phyloP scores from a whole-genome alignment of 164 flowering plant genomes.

The Aristolochia californica region DNA sequence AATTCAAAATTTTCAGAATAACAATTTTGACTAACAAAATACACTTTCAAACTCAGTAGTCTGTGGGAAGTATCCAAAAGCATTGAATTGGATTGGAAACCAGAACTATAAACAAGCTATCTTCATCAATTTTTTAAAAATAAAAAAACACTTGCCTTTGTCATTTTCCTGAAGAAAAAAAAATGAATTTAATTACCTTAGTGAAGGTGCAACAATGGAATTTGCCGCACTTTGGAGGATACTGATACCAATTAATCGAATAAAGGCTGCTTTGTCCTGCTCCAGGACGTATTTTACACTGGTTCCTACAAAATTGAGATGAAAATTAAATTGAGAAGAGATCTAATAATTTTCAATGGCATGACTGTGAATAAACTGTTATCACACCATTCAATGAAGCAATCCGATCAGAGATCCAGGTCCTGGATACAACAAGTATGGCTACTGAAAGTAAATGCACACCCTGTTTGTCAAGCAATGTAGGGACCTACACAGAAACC shows the following conservation, averaged over 20 bases:
- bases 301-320: conserved; percentile 45
- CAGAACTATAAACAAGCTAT: background rate
- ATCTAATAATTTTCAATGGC: too few relatives aligned
- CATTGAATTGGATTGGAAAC: background rate
- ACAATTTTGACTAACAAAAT: too few relatives aligned
- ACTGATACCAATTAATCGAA: conserved; percentile 74
- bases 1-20: too few relatives aligned
- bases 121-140: background rate
- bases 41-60: too few relatives aligned
- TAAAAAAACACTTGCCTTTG: background rate
- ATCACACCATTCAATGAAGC: conserved; percentile 89
- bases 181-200: conserved; percentile 43
- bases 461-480: conserved; percentile 89
- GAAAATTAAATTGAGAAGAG: background rate
- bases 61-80: too few relatives aligned
- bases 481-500: conserved; percentile 55
- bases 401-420: conserved; percentile 97
- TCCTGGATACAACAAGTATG: conserved; percentile 82
- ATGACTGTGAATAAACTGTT: too few relatives aligned
- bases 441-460: conserved; percentile 85
- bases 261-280: conserved; percentile 87
- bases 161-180: background rate
- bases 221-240: conserved; percentile 95
- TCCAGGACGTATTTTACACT: conserved; percentile 91
- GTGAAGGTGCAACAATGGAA: conserved; percentile 85